Evolutionary conservation across 352 stramenopile genomes (phyloP), one percentile per base, ranked within the genome.

Genomic region (Globisporangium middletonii): DNA sequence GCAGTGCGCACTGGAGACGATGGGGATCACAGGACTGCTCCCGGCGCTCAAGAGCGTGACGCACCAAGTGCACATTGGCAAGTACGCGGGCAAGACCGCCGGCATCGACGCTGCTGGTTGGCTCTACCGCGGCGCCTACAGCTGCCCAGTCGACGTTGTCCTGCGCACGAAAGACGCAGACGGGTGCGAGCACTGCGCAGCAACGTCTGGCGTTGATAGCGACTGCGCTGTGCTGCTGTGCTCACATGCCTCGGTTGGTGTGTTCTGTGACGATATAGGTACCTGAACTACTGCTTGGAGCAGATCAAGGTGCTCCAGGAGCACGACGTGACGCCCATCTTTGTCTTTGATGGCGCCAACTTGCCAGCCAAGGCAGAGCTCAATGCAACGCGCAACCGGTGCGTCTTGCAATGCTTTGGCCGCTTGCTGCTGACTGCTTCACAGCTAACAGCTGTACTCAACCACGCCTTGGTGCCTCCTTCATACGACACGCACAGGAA

Each of bases 311-410:
- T 97, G 50, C 72, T 98, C 18, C 73, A 89, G 50, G 57, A 83
- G 15, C 72, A 96, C 58, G 65, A 83, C 8, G 77, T 98, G 55
- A 91, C 72, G 15, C 93, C 91, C 16, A 72, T 95, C 26, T 74
- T 98, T 12, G 92, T 98, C 11, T 98, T 98, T 37, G 95, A 98
- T 64, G 95, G 94, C n/a, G 92, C 79, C 11, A 65, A 86, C 54
- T 53, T 98, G 26, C 92, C 94, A 0, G 83, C 86, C 8, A 98
- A 98, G 66, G 68, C 63, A 3, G 73, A 73, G 28, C 73, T 86
- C 37, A 89, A 89, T 41, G 57, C 59, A 15, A 48, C 52, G 23
- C 66, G 83, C 57, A 70, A 75, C 57, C 77, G 69, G 79, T 90
- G 44, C 26, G 51, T 15, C 13, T 6, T 19, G 41, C 15, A 16